Percentiles rank a stretch among this genome's conserved stretches.
These are phyloP conservation scores for Chaetothyriales sp. DNA, from an alignment of 2,329 filamentous ascomycete genomes.

Conservation along the genomic window DNA sequence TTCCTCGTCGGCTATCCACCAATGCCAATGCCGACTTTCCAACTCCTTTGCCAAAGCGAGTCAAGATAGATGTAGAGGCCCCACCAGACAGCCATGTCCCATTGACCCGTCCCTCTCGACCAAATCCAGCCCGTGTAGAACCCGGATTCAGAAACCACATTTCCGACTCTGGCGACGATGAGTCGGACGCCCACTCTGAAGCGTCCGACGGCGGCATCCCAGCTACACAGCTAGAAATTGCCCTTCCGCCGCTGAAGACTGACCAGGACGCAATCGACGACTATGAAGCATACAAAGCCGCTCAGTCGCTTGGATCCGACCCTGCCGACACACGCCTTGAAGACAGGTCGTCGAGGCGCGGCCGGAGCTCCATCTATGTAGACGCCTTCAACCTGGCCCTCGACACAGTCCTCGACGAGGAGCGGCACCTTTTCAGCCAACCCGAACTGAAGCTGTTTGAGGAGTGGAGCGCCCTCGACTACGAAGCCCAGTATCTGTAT, in stretches of 20 bases:
- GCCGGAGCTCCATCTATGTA: slow-evolving; percentile 83
- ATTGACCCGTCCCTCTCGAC: slow-evolving; percentile 4
- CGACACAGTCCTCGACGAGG: slow-evolving; percentile 77
- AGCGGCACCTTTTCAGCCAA: slow-evolving; percentile 72
- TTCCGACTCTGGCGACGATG: slow-evolving; percentile 26
- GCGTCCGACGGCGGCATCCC: slow-evolving; percentile 20
- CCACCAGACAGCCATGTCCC: slow-evolving; percentile 3
- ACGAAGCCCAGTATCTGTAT: slow-evolving; percentile 83
- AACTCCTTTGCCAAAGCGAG: slow-evolving; percentile 20
- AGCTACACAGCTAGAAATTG: slow-evolving; percentile 55
- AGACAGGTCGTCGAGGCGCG: slow-evolving; percentile 54
- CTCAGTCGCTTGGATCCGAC: slow-evolving; percentile 31
- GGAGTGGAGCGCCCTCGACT: slow-evolving; percentile 58
- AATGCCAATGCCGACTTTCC: slow-evolving; percentile 19
- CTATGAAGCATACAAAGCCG: slow-evolving; percentile 58
- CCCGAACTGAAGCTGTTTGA: slow-evolving; percentile 65
- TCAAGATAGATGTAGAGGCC: slow-evolving; percentile 8
- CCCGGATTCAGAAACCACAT: slow-evolving; percentile 19
- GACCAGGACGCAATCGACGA: slow-evolving; percentile 62
- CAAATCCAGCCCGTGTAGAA: slow-evolving; percentile 5
- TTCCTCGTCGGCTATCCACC: slow-evolving; percentile 20
- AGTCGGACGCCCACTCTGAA: slow-evolving; percentile 23
- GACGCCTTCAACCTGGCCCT: slow-evolving; percentile 92
- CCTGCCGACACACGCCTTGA: slow-evolving; percentile 39
- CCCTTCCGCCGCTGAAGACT: slow-evolving; percentile 52